phyloP scores from a whole-genome alignment of 345 rosid genomes.

The Cardamine occulta region DNA sequence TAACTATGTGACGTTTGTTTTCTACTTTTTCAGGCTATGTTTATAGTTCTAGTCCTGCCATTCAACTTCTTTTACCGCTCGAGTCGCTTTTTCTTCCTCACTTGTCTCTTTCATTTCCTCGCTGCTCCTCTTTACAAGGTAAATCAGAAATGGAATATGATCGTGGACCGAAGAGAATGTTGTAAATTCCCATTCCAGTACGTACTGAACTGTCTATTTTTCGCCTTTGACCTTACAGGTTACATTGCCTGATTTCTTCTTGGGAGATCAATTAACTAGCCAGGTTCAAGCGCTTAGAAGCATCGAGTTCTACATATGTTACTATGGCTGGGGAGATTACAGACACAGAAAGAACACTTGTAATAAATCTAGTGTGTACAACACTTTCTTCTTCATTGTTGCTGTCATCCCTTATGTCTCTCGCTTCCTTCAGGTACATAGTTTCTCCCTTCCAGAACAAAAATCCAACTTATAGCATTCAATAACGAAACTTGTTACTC shows the following conservation, averaged over 20 bases:
- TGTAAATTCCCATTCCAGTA: constrained; percentile 2
- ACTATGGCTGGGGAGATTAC: constrained; percentile 70
- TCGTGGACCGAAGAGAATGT: neutral
- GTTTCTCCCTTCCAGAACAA: neutral
- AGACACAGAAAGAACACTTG: constrained; percentile 50
- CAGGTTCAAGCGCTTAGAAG: constrained; percentile 79
- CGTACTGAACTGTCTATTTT: neutral
- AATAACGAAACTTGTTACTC: constrained; percentile 4
- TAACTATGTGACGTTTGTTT: constrained; percentile 13
- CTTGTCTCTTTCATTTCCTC: constrained; percentile 39
- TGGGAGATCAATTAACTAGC: constrained; percentile 74
- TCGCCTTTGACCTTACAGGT: constrained; percentile 48
- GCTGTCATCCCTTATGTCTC: constrained; percentile 57
- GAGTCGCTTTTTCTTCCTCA: constrained; percentile 43
- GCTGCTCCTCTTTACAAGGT: constrained; percentile 48
- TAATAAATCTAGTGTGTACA: constrained; percentile 32
- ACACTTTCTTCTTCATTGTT: constrained; percentile 53
- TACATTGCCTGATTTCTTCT: constrained; percentile 68
- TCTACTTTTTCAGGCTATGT: constrained; percentile 33
- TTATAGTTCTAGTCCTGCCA: constrained; percentile 37
- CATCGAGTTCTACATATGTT: constrained; percentile 69
- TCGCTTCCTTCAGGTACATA: constrained; percentile 64
- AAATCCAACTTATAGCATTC: neutral
- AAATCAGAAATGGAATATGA: constrained; percentile 13
- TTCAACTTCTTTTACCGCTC: constrained; percentile 45